phyloP scores from a whole-genome alignment of 1,139 yeast species.

The Trichomonascaceae sp. region DNA sequence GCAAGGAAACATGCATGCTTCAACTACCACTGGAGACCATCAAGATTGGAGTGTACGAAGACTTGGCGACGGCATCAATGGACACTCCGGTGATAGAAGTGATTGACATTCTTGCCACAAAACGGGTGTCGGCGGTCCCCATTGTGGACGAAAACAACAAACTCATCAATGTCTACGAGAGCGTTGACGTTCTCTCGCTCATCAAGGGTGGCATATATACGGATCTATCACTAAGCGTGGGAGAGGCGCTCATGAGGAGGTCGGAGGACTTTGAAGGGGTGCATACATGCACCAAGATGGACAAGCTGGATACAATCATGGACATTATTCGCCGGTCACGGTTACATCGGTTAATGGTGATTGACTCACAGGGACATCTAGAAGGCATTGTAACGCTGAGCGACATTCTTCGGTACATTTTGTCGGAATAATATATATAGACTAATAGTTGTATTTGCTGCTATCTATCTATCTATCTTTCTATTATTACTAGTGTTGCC shows the following conservation, averaged over 20 bases:
- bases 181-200: slow-evolving; percentile 84
- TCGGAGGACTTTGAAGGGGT: slow-evolving; percentile 98
- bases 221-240: slow-evolving; percentile 82
- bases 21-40: slow-evolving; percentile 63
- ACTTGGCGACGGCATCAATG: slow-evolving; percentile 74
- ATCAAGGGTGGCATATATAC: slow-evolving; percentile 92
- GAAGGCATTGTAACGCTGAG: slow-evolving; percentile 82
- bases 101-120: slow-evolving; percentile 65
- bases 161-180: slow-evolving; percentile 85
- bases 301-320: slow-evolving; percentile 79
- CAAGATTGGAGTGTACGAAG: slow-evolving; percentile 45
- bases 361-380: slow-evolving; percentile 65
- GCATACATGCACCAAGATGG: slow-evolving; percentile 84
- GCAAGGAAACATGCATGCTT: slow-evolving; percentile 84
- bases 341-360: slow-evolving; percentile 84
- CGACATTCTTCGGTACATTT: slow-evolving; percentile 75
- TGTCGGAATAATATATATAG: slow-evolving; percentile 63
- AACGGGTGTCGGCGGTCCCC: slow-evolving; percentile 83
- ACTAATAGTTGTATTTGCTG: too few relatives aligned
- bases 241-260: slow-evolving; percentile 89
- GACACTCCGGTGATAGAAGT: slow-evolving; percentile 91
- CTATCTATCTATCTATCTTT: too few relatives aligned
- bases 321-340: slow-evolving; percentile 88
- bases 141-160: slow-evolving; percentile 68
- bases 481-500: too few relatives aligned